These are phyloP conservation scores for Alliaria petiolata DNA, from an alignment of 345 rosid species.

Conservation along the genomic window DNA sequence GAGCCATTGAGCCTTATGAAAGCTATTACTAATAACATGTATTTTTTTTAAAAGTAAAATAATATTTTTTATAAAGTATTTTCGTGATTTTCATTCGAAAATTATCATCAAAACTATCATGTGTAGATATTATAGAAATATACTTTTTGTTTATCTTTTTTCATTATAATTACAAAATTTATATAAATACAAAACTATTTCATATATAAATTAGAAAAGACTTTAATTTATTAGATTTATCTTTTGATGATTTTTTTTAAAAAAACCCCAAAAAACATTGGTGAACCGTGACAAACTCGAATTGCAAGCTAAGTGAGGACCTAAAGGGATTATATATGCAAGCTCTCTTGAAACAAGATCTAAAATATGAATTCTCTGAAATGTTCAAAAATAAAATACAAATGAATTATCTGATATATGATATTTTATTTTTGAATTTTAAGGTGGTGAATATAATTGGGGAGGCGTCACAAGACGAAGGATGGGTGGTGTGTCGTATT, in stretches of 20 bases:
- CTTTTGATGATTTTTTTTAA: too few relatives aligned
- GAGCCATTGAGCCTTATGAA: conserved; percentile 17
- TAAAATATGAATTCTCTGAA: too few relatives aligned
- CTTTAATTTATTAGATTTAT: too few relatives aligned
- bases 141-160: neutral
- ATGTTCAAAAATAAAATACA: too few relatives aligned
- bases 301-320: neutral
- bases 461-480: conserved; percentile 61
- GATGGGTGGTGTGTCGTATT: conserved; percentile 83
- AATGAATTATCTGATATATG: neutral
- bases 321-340: neutral
- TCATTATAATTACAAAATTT: neutral
- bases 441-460: conserved; percentile 52
- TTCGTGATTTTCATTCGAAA: neutral
- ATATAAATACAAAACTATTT: neutral
- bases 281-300: neutral
- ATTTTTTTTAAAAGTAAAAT: too few relatives aligned
- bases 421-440: neutral
- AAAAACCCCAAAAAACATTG: too few relatives aligned
- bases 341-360: neutral
- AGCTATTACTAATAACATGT: too few relatives aligned
- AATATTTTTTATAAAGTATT: neutral
- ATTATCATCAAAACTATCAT: neutral
- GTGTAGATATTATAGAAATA: neutral
- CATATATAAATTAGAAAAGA: neutral